phyloP scores from a whole-genome alignment of 2,329 filamentous ascomycete species.

The Stemphylium beticola region DNA sequence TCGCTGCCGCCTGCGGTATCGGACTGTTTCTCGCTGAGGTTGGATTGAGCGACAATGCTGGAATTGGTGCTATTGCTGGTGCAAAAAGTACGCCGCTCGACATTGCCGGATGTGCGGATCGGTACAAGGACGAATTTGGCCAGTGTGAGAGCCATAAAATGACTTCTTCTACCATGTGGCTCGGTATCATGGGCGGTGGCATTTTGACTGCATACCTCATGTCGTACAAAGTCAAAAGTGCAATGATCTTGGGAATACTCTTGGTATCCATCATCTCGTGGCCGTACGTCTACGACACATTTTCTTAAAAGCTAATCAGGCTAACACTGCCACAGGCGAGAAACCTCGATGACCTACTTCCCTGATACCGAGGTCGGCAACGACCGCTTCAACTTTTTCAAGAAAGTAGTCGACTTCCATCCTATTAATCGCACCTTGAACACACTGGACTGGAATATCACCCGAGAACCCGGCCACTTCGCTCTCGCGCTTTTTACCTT shows the following conservation, averaged over 20 bases:
- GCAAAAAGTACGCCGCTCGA: constrained; percentile 68
- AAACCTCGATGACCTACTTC: constrained; percentile 79
- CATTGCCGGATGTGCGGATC: constrained; percentile 74
- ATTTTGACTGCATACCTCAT: constrained; percentile 80
- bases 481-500: constrained; percentile 85
- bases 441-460: constrained; percentile 76
- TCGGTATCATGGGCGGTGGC: constrained; percentile 85
- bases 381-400: constrained; percentile 80
- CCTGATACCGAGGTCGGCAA: constrained; percentile 72
- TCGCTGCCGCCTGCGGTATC: constrained; percentile 84
- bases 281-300: constrained; percentile 58
- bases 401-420: constrained; percentile 81
- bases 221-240: constrained; percentile 85
- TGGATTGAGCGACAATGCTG: constrained; percentile 77
- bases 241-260: constrained; percentile 81
- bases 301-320: neutral
- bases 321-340: constrained; percentile 53
- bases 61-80: constrained; percentile 79
- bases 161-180: constrained; percentile 83
- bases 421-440: constrained; percentile 72
- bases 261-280: constrained; percentile 87
- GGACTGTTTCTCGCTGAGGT: constrained; percentile 80
- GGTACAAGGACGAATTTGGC: constrained; percentile 57
- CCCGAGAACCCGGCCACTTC: constrained; percentile 73
- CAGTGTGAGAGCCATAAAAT: constrained; percentile 75